Evolutionary conservation across 139 green algal species (phyloP).

Genomic region (Coccomyxa sp.): DNA sequence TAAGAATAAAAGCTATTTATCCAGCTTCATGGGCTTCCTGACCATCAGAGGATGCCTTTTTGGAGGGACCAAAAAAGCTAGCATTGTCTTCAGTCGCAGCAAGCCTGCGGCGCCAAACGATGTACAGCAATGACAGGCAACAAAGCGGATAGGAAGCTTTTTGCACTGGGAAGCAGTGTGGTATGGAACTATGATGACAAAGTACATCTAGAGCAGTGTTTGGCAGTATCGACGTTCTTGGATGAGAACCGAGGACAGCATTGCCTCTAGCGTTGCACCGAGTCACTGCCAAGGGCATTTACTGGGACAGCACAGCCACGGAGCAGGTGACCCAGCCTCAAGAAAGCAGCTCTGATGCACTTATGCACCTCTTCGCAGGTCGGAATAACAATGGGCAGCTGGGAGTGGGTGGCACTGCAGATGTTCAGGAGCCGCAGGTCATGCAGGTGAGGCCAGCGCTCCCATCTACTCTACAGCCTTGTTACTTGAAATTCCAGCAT

Average conservation of each 20-base stretch:
- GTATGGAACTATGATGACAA: too few species aligned
- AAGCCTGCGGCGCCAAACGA: not conserved
- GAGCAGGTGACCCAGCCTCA: too few species aligned
- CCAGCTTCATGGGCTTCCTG: not conserved
- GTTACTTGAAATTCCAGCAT: not conserved
- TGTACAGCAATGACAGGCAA: too few species aligned
- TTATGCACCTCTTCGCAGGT: not conserved
- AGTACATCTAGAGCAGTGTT: too few species aligned
- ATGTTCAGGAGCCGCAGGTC: conserved; percentile 41
- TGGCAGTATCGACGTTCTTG: too few species aligned
- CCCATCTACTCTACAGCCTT: not conserved
- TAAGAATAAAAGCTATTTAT: not conserved
- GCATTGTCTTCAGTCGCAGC: not conserved
- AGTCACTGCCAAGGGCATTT: too few species aligned
- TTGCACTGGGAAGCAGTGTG: too few species aligned
- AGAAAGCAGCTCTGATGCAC: too few species aligned
- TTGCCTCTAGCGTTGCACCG: too few species aligned
- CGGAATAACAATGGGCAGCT: conserved; percentile 37
- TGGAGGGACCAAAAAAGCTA: not conserved
- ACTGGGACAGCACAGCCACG: too few species aligned
- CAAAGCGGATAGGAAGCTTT: too few species aligned
- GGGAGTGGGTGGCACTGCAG: conserved; percentile 30
- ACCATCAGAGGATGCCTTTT: not conserved
- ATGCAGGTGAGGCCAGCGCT: conserved; percentile 39
- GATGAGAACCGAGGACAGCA: too few species aligned